These are phyloP conservation scores for Schizosaccharomyces octosporus DNA, from an alignment of 805 yeast species.

Conservation along the genomic window DNA sequence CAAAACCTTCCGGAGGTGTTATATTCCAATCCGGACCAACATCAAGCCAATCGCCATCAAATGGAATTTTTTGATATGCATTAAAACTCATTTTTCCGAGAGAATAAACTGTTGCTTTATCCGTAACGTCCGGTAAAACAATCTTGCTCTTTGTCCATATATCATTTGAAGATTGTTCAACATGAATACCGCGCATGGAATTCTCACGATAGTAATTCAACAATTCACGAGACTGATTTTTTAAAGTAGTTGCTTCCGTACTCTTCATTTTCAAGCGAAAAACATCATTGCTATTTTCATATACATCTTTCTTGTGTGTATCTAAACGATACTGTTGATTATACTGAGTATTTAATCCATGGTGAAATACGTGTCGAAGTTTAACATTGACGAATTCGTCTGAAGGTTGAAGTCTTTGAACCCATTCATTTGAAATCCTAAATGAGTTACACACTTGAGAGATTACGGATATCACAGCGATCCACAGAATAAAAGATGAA, in stretches of 20 bases:
- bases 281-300: neutral
- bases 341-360: neutral
- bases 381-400: neutral
- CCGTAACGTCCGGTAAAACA: slow-evolving; percentile 48
- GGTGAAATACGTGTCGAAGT: neutral
- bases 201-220: neutral
- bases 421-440: too few relatives aligned
- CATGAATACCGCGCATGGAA: neutral
- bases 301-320: neutral
- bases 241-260: neutral
- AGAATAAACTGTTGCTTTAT: slow-evolving; percentile 44
- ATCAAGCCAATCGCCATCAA: slow-evolving; percentile 69
- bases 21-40: slow-evolving; percentile 15
- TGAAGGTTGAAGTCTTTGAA: too few relatives aligned
- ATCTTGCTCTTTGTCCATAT: slow-evolving; percentile 3
- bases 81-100: slow-evolving; percentile 72
- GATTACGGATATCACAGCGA: too few relatives aligned
- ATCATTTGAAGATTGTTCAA: neutral
- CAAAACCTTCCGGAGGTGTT: slow-evolving; percentile 34
- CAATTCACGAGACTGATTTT: neutral
- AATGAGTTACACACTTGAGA: too few relatives aligned
- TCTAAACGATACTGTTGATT: neutral
- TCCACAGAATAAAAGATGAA: too few relatives aligned
- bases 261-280: neutral
- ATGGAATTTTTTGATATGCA: slow-evolving; percentile 65